Evolutionary conservation across 345 rosid genomes (phyloP).

Genomic region (Populus tremula): DNA sequence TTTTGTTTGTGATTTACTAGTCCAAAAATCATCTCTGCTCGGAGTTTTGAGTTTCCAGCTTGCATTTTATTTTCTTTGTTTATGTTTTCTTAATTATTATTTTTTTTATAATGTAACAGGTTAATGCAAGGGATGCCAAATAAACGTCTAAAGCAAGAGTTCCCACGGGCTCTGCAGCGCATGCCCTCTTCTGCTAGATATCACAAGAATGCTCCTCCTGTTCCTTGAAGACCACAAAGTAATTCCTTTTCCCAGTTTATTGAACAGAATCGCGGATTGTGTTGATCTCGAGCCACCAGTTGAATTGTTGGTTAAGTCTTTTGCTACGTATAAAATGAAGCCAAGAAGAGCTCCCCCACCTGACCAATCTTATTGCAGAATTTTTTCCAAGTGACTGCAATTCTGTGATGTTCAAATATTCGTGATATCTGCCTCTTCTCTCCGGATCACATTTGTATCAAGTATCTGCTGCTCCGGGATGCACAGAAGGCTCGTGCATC

Average conservation of each 20-base stretch:
- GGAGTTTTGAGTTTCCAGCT: not conserved
- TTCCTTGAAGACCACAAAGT: conserved; percentile 38
- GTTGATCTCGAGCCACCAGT: not conserved
- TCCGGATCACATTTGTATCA: not conserved
- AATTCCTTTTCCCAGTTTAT: not conserved
- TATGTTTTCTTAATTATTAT: not conserved
- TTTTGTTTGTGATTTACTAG: not conserved
- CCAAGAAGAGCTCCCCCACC: conserved; percentile 8
- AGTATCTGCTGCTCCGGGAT: not conserved
- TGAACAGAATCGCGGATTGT: not conserved
- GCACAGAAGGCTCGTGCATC: not conserved
- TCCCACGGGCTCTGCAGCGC: conserved; percentile 58
- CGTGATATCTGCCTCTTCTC: not conserved
- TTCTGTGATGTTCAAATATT: not conserved
- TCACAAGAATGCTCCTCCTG: conserved; percentile 53
- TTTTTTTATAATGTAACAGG: conserved; percentile 32
- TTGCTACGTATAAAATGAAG: not conserved
- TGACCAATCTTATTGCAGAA: conserved; percentile 4
- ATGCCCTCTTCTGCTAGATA: conserved; percentile 80
- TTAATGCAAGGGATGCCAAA: conserved; percentile 56
- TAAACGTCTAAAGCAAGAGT: conserved; percentile 74
- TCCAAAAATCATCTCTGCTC: not conserved
- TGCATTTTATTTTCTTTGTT: not conserved
- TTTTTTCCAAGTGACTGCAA: conserved; percentile 7
- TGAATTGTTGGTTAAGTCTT: not conserved